These are phyloP conservation scores for Fusarium albidum DNA, from an alignment of 2,329 filamentous ascomycete species.

Conservation along the genomic window DNA sequence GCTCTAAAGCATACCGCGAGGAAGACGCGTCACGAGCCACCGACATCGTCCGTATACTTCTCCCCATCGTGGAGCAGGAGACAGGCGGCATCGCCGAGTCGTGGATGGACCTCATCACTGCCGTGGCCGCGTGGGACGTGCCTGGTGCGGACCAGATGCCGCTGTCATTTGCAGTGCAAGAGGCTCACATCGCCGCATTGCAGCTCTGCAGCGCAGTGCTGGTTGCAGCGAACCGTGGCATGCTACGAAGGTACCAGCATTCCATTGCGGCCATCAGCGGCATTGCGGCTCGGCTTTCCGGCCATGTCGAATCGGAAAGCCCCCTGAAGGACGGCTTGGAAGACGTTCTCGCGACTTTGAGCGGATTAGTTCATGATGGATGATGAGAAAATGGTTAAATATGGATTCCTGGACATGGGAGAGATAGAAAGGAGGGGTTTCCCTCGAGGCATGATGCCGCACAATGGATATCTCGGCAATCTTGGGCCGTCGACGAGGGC, in stretches of 20 bases:
- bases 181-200: constrained; percentile 62
- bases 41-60: constrained; percentile 64
- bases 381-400: neutral
- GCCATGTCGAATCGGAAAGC: constrained; percentile 41
- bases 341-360: constrained; percentile 51
- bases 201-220: constrained; percentile 65
- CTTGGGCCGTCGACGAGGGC: neutral
- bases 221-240: constrained; percentile 52
- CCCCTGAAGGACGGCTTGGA: constrained; percentile 53
- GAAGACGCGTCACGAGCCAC: constrained; percentile 55
- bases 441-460: too few species aligned
- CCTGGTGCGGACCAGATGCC: constrained; percentile 40
- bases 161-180: constrained; percentile 44
- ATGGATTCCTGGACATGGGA: too few species aligned
- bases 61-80: constrained; percentile 60
- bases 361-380: constrained; percentile 23
- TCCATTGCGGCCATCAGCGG: constrained; percentile 60
- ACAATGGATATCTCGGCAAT: neutral
- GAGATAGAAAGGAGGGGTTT: too few species aligned
- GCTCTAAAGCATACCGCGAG: constrained; percentile 36
- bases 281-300: constrained; percentile 53
- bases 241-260: constrained; percentile 59
- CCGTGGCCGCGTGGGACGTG: constrained; percentile 57
- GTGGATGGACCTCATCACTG: constrained; percentile 65
- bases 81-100: constrained; percentile 55